Percentiles rank a stretch among this genome's conserved stretches.
phyloP scores from a whole-genome alignment of 139 green algal species.

The Parachlorella kessleri region DNA sequence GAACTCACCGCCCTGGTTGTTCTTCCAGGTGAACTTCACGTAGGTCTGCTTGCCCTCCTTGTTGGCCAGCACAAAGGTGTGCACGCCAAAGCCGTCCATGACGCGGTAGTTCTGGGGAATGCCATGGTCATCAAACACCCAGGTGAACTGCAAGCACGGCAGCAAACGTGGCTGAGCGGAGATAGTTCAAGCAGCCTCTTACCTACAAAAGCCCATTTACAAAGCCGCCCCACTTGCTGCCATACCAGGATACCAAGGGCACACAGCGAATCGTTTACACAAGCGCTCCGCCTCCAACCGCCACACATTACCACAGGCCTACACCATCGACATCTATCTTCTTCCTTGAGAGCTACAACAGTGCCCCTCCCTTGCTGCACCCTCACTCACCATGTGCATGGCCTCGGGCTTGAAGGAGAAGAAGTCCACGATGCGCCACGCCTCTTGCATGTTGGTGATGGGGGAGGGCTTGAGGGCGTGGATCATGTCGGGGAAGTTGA shows the following conservation, averaged over 20 bases:
- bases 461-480: conserved; percentile 98
- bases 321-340: background rate
- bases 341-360: background rate
- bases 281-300: too few species aligned
- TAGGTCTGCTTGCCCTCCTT: conserved; percentile 76
- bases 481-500: conserved; percentile 98
- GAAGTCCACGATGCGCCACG: conserved; percentile 96
- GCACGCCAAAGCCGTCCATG: conserved; percentile 96
- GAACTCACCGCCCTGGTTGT: conserved; percentile 59
- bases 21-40: conserved; percentile 99
- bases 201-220: too few species aligned
- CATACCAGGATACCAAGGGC: too few species aligned
- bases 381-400: conserved; percentile 83
- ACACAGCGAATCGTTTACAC: too few species aligned
- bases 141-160: conserved; percentile 83
- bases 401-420: conserved; percentile 93
- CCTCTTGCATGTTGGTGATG: conserved; percentile 93
- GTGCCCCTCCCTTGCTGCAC: too few species aligned
- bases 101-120: conserved; percentile 92
- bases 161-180: too few species aligned
- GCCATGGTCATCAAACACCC: conserved; percentile 90
- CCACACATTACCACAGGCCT: background rate
- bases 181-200: too few species aligned
- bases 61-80: conserved; percentile 94
- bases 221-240: too few species aligned